Conservation (phyloP, 129 eudicot genomes). For the Pulicaria dysenterica region DNA sequence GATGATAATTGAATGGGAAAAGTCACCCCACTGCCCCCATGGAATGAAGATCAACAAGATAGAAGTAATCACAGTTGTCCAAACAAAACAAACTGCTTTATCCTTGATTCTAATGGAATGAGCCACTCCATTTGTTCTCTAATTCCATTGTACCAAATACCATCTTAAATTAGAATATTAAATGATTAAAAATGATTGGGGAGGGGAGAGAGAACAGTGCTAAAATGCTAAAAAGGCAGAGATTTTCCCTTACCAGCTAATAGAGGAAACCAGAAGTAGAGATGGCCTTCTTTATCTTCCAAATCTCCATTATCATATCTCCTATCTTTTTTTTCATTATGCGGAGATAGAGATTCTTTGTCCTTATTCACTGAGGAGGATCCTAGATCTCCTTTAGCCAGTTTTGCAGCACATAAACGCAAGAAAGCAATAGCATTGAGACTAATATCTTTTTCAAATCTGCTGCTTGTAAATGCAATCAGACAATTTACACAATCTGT, state of each 20-base stretch:
- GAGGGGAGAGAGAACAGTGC: no score
- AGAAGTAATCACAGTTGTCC: no score
- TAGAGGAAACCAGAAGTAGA: slow-evolving; percentile 94
- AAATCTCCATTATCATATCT: slow-evolving; percentile 56
- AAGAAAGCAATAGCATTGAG: slow-evolving; percentile 90
- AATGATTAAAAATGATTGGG: no score
- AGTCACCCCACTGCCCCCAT: no score
- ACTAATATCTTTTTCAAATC: slow-evolving; percentile 89
- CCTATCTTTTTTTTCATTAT: slow-evolving; percentile 51
- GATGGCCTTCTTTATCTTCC: slow-evolving; percentile 72
- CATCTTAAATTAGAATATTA: no score
- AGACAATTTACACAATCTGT: slow-evolving; percentile 95
- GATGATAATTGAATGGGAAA: no score
- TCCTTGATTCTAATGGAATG: no score
- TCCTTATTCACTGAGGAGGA: slow-evolving; percentile 45
- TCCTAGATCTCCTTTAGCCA: slow-evolving; percentile 87
- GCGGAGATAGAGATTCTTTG: slow-evolving; percentile 55
- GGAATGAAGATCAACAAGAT: no score
- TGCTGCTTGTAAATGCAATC: slow-evolving; percentile 90
- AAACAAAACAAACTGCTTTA: no score
- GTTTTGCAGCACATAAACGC: slow-evolving; percentile 81
- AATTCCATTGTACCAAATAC: no score
- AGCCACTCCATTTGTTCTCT: no score
- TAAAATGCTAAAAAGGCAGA: neutral
- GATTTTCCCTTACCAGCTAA: slow-evolving; percentile 71